Evolutionary conservation across 768 basidiomycete species (phyloP), one percentile per base, ranked within the genome.

Genomic region (Royoungia palumana): DNA sequence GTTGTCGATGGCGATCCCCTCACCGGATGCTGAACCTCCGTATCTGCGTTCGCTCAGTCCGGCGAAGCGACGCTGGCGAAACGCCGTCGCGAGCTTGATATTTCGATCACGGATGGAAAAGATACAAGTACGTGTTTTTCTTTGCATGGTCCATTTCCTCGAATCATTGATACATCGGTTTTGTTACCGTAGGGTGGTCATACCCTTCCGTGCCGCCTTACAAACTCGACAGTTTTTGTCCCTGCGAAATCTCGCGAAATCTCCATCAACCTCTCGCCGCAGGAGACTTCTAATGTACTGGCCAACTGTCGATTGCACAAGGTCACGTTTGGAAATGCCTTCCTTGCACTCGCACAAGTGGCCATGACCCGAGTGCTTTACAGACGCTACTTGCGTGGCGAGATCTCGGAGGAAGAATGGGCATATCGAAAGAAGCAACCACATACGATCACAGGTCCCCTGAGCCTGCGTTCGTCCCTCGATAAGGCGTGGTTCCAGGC

Each of bases 371-470:
- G 81, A 0, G 54, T 81, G 12, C 69, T 83, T 10, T 74, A 75
- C 40, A 67, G 72, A 30, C 70, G 67, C 27, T 78, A 74, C 51
- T 54, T 76, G n/a, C 67, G 68, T 7, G 79, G 81, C 0, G 68
- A 78, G 16, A 76, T 83, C 39, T 59, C 63, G 5, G 60, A 72
- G 38, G 70, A 70, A 2, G 81, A 83, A 59, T 82, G 82, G 82
- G 69, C 69, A 20, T 72, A 72, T 40, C 64, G 81, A 21, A 74
- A 68, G 49, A 68, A 60, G 42, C 72, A 82, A 49, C 77, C 79
- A 0, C 75, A 79, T 68, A 64, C 69, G 19, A 75, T 64, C 6
- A 70, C 65, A 7, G 79, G 80, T 2, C 80, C 79, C 10, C 51
- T 79, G n/a, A 82, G 76, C 59, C 46, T 80, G 17, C 70, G 82